These are phyloP conservation scores for Sphagnum contortum DNA, from an alignment of 225 moss, liverwort and hornwort genomes.

Conservation along the genomic window DNA sequence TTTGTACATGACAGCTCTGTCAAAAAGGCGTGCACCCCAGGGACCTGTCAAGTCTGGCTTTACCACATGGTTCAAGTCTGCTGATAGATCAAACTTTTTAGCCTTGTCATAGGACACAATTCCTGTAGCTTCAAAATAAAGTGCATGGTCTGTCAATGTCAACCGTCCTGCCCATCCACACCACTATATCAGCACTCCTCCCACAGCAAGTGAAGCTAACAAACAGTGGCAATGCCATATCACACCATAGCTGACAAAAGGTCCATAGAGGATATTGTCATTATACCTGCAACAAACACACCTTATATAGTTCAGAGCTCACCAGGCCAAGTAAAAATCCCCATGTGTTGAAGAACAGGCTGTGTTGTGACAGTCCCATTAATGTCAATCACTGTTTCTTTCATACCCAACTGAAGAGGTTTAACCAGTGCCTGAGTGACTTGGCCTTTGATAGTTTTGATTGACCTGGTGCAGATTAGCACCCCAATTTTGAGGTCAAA, in stretches of 20 bases:
- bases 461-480: conserved; percentile 92
- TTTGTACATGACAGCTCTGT: conserved; percentile 97
- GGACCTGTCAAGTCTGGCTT: conserved; percentile 96
- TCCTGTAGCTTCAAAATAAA: conserved; percentile 87
- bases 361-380: conserved; percentile 92
- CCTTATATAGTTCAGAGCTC: conserved; percentile 1
- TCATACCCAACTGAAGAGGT: conserved; percentile 65
- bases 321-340: conserved; percentile 98
- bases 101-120: conserved; percentile 92
- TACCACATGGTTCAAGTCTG: conserved; percentile 80
- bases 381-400: conserved; percentile 81
- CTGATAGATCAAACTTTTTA: conserved; percentile 82
- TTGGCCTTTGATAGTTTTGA: conserved; percentile 70
- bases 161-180: conserved; percentile 58
- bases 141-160: conserved; percentile 76
- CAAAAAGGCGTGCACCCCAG: conserved; percentile 96
- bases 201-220: neutral
- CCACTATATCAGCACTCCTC: neutral
- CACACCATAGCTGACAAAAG: neutral
- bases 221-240: neutral
- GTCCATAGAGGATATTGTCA: neutral
- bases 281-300: neutral
- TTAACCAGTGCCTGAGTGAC: conserved; percentile 50
- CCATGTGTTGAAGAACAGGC: conserved; percentile 91
- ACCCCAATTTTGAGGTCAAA: conserved; percentile 43